Evolutionary conservation across 1,139 yeast genomes (phyloP).

Genomic region (Hanseniaspora sp.): DNA sequence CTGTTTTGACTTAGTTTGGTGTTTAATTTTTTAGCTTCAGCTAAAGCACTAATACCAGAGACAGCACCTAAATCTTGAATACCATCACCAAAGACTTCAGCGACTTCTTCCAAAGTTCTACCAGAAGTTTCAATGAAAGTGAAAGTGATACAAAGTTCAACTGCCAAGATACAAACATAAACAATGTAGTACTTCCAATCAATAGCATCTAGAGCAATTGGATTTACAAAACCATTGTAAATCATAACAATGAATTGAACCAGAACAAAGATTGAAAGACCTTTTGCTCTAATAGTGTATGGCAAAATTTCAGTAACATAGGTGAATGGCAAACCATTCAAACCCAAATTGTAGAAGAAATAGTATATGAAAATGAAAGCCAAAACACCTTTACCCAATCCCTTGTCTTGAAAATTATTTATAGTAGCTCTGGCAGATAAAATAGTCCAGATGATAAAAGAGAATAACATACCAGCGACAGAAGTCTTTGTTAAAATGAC

Average conservation of each 20-base stretch:
- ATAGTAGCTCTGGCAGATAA: constrained; percentile 29
- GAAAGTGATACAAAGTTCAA: constrained; percentile 35
- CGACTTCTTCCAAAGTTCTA: constrained; percentile 44
- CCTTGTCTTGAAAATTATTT: constrained; percentile 24
- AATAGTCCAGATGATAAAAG: constrained; percentile 32
- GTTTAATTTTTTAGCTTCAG: constrained; percentile 5
- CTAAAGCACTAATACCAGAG: constrained; percentile 15
- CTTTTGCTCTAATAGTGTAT: constrained; percentile 32
- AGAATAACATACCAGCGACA: constrained; percentile 29
- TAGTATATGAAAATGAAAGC: constrained; percentile 33
- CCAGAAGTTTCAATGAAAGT: constrained; percentile 44
- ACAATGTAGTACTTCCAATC: constrained; percentile 53
- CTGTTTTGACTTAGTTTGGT: not conserved
- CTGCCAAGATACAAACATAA: constrained; percentile 34
- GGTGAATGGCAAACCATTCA: constrained; percentile 29
- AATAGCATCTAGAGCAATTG: constrained; percentile 49
- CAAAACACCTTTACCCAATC: constrained; percentile 30
- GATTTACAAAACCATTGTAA: constrained; percentile 43
- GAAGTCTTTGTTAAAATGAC: constrained; percentile 21
- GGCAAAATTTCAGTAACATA: constrained; percentile 36
- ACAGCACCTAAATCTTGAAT: constrained; percentile 20
- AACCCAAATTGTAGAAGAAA: constrained; percentile 30
- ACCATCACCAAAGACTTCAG: constrained; percentile 37
- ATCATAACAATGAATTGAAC: constrained; percentile 28
- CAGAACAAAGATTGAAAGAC: constrained; percentile 26